phyloP scores from a whole-genome alignment of 2,329 filamentous ascomycete genomes.

The Aspergillus viridinutans region DNA sequence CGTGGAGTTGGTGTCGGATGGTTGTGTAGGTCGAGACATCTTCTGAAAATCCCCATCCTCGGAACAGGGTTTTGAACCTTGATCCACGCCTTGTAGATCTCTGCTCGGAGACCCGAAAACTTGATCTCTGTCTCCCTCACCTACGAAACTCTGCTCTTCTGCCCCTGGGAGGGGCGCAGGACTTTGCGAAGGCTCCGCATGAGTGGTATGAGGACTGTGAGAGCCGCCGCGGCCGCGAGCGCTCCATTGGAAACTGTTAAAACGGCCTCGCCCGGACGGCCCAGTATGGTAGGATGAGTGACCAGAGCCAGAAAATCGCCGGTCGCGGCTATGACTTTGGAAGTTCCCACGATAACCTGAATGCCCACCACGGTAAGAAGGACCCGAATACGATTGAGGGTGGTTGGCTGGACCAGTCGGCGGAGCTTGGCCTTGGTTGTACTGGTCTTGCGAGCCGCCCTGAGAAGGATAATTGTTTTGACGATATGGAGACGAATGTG shows the following conservation, averaged over 20 bases:
- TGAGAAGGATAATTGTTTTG: slow-evolving; percentile 50
- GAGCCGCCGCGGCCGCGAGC: slow-evolving; percentile 50
- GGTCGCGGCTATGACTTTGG: slow-evolving; percentile 45
- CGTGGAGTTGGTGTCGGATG: slow-evolving; percentile 53
- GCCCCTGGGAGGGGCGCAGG: slow-evolving; percentile 26
- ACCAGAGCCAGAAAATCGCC: slow-evolving; percentile 42
- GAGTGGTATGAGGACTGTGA: slow-evolving; percentile 37
- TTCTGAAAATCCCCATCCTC: slow-evolving; percentile 41
- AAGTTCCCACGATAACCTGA: slow-evolving; percentile 58
- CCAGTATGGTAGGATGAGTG: slow-evolving; percentile 45
- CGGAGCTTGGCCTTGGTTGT: slow-evolving; percentile 46
- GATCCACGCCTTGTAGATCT: slow-evolving; percentile 62
- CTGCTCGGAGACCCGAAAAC: slow-evolving; percentile 58
- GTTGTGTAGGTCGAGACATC: slow-evolving; percentile 54
- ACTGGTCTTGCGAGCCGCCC: slow-evolving; percentile 52
- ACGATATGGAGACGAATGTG: slow-evolving; percentile 61
- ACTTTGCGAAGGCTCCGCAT: slow-evolving; percentile 31
- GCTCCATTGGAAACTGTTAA: slow-evolving; percentile 70
- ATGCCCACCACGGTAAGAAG: slow-evolving; percentile 50
- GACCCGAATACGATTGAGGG: slow-evolving; percentile 49
- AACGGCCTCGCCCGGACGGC: slow-evolving; percentile 51
- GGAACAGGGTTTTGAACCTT: slow-evolving; percentile 46
- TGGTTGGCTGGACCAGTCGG: slow-evolving; percentile 58
- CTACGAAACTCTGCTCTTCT: slow-evolving; percentile 31
- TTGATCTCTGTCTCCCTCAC: slow-evolving; percentile 54